A percentile compares a stretch with the other conserved stretches of the same genome.
Conservation (phyloP, 2,329 filamentous ascomycete genomes). For the Colletotrichum sp. region DNA sequence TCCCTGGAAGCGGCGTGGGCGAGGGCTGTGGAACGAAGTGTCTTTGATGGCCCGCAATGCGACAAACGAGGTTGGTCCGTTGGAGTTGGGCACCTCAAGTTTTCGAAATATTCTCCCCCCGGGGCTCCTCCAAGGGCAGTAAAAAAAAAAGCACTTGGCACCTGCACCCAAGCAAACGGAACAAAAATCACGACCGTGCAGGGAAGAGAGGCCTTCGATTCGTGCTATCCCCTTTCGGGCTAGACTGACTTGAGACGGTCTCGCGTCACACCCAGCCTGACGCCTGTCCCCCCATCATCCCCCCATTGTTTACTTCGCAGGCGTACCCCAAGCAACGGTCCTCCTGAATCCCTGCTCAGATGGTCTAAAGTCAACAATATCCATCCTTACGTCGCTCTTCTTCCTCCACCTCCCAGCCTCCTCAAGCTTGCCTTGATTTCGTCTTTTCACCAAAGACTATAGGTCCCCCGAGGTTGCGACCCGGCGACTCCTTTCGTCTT, state of each 20-base stretch:
- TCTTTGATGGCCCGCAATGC: neutral
- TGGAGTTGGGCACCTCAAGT: neutral
- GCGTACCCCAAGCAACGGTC: conserved; percentile 31
- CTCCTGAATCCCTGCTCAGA: conserved; percentile 11
- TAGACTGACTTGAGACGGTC: conserved; percentile 7
- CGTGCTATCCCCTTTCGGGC: conserved; percentile 12
- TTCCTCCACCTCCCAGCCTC: conserved; percentile 20
- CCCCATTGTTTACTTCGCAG: conserved; percentile 33
- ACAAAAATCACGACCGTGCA: conserved; percentile 7
- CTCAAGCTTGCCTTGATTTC: conserved; percentile 8
- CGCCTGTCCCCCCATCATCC: conserved; percentile 20
- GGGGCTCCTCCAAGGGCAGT: neutral
- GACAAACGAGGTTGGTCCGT: neutral
- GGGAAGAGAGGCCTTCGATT: neutral
- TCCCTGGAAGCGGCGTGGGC: neutral
- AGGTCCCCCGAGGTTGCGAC: neutral
- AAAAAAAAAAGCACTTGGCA: neutral
- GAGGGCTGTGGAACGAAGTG: neutral
- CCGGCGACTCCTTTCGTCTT: conserved; percentile 8
- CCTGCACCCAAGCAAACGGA: neutral
- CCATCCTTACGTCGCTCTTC: conserved; percentile 17
- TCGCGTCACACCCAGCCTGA: conserved; percentile 13
- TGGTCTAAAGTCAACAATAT: conserved; percentile 20
- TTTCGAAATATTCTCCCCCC: neutral
- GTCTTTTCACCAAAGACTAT: conserved; percentile 9